Percentiles rank a stretch among this genome's conserved stretches.
Conservation (phyloP, 1,284 basidiomycete species). For the Ceratobasidium sp. region DNA sequence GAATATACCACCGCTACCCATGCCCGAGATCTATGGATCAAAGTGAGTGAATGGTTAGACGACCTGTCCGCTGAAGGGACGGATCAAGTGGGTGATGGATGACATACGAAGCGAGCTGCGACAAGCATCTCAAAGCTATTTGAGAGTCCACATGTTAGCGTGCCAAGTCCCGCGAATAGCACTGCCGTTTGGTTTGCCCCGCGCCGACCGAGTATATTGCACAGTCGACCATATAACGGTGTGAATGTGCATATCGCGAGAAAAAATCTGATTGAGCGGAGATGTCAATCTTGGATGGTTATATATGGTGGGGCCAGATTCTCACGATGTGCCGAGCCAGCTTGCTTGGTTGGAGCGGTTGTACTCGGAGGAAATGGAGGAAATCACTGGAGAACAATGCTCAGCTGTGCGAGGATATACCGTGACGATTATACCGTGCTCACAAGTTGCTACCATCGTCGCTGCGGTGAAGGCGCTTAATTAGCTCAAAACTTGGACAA, state of each 20-base stretch:
- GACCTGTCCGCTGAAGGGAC: constrained; percentile 10
- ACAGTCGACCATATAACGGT: constrained; percentile 82
- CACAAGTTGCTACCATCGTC: constrained; percentile 70
- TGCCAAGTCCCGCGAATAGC: constrained; percentile 77
- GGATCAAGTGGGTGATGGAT: constrained; percentile 14
- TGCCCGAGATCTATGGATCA: constrained; percentile 72
- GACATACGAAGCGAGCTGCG: constrained; percentile 77
- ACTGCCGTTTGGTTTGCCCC: constrained; percentile 79
- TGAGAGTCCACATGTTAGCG: constrained; percentile 79
- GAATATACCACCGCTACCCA: constrained; percentile 83
- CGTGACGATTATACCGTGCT: constrained; percentile 51
- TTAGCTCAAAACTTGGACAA: constrained; percentile 30
- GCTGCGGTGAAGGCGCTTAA: constrained; percentile 53
- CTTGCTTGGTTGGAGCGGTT: constrained; percentile 81
- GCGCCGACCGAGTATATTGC: constrained; percentile 82
- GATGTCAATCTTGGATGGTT: constrained; percentile 35
- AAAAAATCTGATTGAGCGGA: constrained; percentile 67
- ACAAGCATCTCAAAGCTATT: constrained; percentile 82
- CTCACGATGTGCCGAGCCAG: constrained; percentile 83
- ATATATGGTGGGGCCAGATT: constrained; percentile 33
- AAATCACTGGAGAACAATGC: constrained; percentile 66
- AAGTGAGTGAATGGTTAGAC: constrained; percentile 46
- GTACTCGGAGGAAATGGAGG: constrained; percentile 85
- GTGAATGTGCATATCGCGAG: constrained; percentile 86
- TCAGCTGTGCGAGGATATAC: not conserved